Percentiles rank a stretch among this genome's conserved stretches.
phyloP scores from a whole-genome alignment of 1,139 yeast genomes.

The Hyphopichia wangnamkhiaoensis region DNA sequence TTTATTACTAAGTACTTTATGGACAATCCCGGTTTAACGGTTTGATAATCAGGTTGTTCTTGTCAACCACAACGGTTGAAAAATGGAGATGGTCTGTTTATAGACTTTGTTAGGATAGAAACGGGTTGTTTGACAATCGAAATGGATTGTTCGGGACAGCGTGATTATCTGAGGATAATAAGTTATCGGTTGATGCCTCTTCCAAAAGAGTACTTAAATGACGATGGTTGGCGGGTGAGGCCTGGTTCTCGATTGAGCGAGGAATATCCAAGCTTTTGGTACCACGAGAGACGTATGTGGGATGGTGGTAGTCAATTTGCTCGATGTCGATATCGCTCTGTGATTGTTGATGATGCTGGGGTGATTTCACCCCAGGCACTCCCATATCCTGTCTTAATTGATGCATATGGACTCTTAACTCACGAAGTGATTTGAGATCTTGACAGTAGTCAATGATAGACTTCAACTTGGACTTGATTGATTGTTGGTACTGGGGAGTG shows the following conservation, averaged over 20 bases:
- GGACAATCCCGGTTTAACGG: background rate
- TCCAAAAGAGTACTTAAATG: background rate
- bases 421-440: conserved; percentile 23
- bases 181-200: background rate
- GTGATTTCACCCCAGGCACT: conserved; percentile 33
- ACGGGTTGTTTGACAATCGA: background rate
- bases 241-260: background rate
- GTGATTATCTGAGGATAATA: background rate
- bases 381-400: conserved; percentile 41
- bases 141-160: conserved; percentile 3
- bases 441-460: conserved; percentile 30
- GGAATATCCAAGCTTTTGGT: conserved; percentile 19
- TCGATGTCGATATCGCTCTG: background rate
- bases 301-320: background rate
- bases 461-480: conserved; percentile 30
- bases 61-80: background rate
- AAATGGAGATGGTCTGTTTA: too few relatives aligned
- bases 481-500: conserved; percentile 9
- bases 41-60: background rate
- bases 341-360: conserved; percentile 12
- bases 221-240: background rate
- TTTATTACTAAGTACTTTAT: background rate
- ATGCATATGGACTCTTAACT: conserved; percentile 39
- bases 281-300: background rate
- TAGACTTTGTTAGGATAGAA: background rate